Conservation (phyloP, 306 rosid genomes). For the Prunus dulcis region DNA sequence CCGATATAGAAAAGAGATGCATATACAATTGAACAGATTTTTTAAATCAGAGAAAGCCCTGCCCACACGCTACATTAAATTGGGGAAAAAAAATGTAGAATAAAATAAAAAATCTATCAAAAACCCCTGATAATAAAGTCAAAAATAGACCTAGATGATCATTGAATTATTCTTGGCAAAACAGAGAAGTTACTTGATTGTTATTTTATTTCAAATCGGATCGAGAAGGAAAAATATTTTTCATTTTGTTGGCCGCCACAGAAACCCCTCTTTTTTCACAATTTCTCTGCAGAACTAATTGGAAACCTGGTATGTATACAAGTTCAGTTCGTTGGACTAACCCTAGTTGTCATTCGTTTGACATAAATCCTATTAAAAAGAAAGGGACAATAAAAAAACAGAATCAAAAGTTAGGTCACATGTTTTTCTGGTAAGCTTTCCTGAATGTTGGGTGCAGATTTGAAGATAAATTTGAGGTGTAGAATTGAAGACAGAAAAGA, state of each 20-base stretch:
- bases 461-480: background rate
- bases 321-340: conserved; percentile 13
- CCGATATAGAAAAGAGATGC: background rate
- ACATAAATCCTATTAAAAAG: background rate
- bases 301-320: background rate
- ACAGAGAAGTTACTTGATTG: background rate
- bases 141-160: conserved; percentile 1
- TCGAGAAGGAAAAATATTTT: background rate
- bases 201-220: background rate
- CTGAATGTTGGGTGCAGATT: background rate
- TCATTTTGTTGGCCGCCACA: too few species aligned
- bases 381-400: background rate
- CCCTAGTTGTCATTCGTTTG: conserved; percentile 32
- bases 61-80: conserved; percentile 15
- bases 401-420: background rate
- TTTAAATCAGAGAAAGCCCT: background rate
- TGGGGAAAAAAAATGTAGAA: background rate
- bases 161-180: background rate
- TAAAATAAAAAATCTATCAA: background rate
- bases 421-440: background rate
- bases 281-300: background rate
- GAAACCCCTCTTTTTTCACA: background rate
- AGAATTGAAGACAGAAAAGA: background rate
- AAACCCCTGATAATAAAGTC: background rate
- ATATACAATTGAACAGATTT: background rate